A percentile compares a stretch with the other conserved stretches of the same genome.
Conservation (phyloP, 2,329 filamentous ascomycete species). For the Fusarium illudens region DNA sequence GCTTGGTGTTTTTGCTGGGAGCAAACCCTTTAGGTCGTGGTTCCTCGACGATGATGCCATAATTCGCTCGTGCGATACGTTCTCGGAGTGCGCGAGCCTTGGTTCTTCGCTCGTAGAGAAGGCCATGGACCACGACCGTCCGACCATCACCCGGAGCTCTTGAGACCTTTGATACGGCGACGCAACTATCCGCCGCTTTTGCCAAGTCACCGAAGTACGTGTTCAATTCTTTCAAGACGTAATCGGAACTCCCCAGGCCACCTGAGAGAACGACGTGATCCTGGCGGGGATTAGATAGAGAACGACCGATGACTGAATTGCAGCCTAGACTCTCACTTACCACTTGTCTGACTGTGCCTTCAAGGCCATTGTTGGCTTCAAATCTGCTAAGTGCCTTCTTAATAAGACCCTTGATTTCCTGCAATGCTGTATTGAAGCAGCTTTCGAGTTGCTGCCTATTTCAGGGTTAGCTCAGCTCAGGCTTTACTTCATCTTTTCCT, state of each 20-base stretch:
- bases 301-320: neutral
- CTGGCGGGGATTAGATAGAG: neutral
- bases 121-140: neutral
- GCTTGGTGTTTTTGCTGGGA: neutral
- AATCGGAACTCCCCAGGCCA: neutral
- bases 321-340: neutral
- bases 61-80: neutral
- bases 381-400: neutral
- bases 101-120: neutral
- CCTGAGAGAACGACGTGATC: neutral
- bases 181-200: neutral
- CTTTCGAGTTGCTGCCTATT: neutral
- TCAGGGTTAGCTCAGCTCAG: neutral
- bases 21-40: neutral
- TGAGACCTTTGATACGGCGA: neutral
- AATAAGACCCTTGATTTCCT: neutral
- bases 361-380: rapidly evolving
- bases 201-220: neutral
- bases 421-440: neutral
- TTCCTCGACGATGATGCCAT: neutral
- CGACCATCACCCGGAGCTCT: neutral
- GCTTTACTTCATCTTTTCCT: neutral
- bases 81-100: neutral
- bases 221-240: neutral
- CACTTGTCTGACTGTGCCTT: neutral